These are phyloP conservation scores for Lichtheimia corymbifera DNA, from an alignment of 371 early-diverging fungal genomes.

Conservation along the genomic window DNA sequence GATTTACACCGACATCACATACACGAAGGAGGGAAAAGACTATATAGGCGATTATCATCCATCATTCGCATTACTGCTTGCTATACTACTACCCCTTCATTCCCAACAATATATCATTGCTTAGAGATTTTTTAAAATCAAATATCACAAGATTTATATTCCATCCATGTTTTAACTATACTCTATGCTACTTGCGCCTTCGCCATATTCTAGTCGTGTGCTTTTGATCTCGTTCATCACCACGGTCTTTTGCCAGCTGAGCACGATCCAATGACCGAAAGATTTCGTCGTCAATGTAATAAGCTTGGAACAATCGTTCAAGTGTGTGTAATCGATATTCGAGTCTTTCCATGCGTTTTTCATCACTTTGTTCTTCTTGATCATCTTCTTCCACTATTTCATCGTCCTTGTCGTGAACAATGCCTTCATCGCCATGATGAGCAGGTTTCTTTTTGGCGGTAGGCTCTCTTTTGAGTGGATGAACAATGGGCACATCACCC, in stretches of 20 bases:
- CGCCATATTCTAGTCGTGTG: too few species aligned
- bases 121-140: too few species aligned
- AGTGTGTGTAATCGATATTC: constrained; percentile 36
- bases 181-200: too few species aligned
- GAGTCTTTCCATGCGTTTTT: constrained; percentile 21
- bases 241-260: not conserved
- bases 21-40: constrained; percentile 77
- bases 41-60: too few species aligned
- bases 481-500: constrained; percentile 31
- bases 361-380: not conserved
- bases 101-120: too few species aligned
- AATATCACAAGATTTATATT: too few species aligned
- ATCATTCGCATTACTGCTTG: too few species aligned
- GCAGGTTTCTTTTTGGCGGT: constrained; percentile 1
- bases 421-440: not conserved
- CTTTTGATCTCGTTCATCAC: too few species aligned
- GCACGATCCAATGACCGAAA: constrained; percentile 31
- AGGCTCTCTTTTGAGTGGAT: constrained; percentile 17
- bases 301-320: constrained; percentile 37
- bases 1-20: constrained; percentile 86
- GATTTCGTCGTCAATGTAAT: constrained; percentile 40
- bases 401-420: not conserved
- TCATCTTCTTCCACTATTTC: constrained; percentile 14
- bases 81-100: too few species aligned
- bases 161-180: too few species aligned